These are phyloP conservation scores for Orbilia javanica DNA, from an alignment of 2,329 filamentous ascomycete species.

Conservation along the genomic window DNA sequence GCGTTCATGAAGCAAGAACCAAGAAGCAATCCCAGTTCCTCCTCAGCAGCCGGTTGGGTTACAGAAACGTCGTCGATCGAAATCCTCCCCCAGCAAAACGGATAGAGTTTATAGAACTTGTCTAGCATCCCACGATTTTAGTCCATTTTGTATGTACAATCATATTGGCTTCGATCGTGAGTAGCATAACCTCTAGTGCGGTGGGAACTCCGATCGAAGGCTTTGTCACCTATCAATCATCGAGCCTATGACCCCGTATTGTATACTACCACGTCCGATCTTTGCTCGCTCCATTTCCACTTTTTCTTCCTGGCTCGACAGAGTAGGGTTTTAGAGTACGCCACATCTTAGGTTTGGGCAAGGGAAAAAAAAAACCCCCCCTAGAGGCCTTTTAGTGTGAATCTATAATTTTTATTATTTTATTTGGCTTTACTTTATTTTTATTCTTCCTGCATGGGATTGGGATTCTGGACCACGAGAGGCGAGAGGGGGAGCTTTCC, in stretches of 20 bases:
- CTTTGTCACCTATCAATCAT: background rate
- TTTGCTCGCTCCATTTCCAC: background rate
- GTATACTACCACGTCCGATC: background rate
- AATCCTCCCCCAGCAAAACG: slow-evolving; percentile 11
- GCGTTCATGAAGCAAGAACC: background rate
- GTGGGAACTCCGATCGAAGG: slow-evolving; percentile 8
- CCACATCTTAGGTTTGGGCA: background rate
- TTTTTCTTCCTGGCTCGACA: background rate
- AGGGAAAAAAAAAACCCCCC: too few relatives aligned
- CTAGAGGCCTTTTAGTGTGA: too few relatives aligned
- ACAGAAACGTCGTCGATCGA: slow-evolving; percentile 10
- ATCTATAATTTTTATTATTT: too few relatives aligned
- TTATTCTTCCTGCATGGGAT: slow-evolving; percentile 11
- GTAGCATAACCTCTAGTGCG: slow-evolving; percentile 33
- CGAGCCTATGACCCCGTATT: background rate
- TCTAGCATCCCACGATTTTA: slow-evolving; percentile 39
- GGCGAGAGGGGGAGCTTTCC: slow-evolving; percentile 23
- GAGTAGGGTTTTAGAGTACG: slow-evolving; percentile 1
- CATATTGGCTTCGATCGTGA: slow-evolving; percentile 30
- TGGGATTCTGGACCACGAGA: slow-evolving; percentile 40
- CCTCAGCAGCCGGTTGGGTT: background rate
- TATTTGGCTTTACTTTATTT: too few relatives aligned
- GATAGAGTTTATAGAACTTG: slow-evolving; percentile 42
- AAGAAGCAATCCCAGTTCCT: slow-evolving; percentile 23
- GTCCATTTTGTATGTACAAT: slow-evolving; percentile 9